Base-by-base conservation (phyloP, 176 grass and related monocot genomes). In the Rhynchospora pubera region DNA sequence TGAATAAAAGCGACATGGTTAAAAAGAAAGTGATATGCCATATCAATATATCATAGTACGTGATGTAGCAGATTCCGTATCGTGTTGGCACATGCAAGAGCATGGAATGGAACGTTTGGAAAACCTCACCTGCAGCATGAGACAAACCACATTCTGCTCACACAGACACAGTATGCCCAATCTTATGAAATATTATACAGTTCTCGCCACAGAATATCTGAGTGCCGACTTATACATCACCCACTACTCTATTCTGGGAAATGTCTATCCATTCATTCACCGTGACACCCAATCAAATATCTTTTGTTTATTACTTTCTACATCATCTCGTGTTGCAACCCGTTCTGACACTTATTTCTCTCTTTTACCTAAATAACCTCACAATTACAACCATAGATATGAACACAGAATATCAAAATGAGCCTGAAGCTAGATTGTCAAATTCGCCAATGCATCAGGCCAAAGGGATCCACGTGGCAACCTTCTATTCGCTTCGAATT, bases 261-360 rank as follows among this genome's bases (percentile, higher is more conserved):
- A 10, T 71, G 42, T 71, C 67, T 71, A 22, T 71, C 68, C 68
- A 71, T 72, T 18, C 68, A 48, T 72, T 72, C 43, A 72, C 43
- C 68, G 43, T 21, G 68, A 44, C 68, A 72, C 43, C 39, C 46
- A 72, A 72, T 22, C 10, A 1, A 47, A 72, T 43, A 72, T 72
- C 68, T 11, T 47, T 72, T 72, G 44, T n/a, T 72, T 72, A 21
- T 19, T 19, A 7, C 21, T 72, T n/a, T 21, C 22, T n/a, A 23
- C 12, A 19, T 5, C 5, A 15, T 32, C 6, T 66, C 18, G 65
- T 69, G 34, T n/a, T 43, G 26, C 30, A 3, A 7, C 15, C 5
- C 2, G 1, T 9, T 74, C 1, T 13, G 50, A 7, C 46, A 0
- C 34, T 39, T 39, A 39, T 51, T 15, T 26, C 69, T 18, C 7